Conservation (phyloP, 2,329 filamentous ascomycete genomes). For the Reticulascus tulasneorum region DNA sequence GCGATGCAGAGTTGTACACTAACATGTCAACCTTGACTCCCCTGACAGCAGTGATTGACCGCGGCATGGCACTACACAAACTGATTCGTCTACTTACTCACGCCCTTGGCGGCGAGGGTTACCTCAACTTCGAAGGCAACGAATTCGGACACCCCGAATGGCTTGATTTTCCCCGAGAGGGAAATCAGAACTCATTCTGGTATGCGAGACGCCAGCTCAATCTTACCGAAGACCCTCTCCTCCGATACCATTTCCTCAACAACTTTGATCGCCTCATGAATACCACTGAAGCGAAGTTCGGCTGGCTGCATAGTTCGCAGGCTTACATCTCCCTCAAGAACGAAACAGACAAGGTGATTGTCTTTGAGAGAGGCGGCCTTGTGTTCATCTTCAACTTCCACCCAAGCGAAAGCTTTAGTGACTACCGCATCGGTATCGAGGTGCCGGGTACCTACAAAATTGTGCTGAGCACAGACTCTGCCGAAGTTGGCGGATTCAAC, state of each 20-base stretch:
- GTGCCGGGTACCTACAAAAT: conserved; percentile 80
- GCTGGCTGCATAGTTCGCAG: conserved; percentile 82
- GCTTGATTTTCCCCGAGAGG: conserved; percentile 95
- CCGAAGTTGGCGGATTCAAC: conserved; percentile 73
- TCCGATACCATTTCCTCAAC: conserved; percentile 89
- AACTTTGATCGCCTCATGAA: conserved; percentile 95
- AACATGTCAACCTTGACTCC: conserved; percentile 87
- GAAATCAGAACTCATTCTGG: conserved; percentile 91
- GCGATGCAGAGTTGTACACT: conserved; percentile 94
- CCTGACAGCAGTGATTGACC: conserved; percentile 83
- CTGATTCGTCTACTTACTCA: conserved; percentile 95
- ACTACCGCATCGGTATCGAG: conserved; percentile 90
- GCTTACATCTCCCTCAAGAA: conserved; percentile 94
- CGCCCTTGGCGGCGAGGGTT: conserved; percentile 87
- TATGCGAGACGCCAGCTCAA: conserved; percentile 93
- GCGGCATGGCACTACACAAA: conserved; percentile 92
- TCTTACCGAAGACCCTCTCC: conserved; percentile 76
- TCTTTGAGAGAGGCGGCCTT: conserved; percentile 87
- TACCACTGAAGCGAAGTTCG: conserved; percentile 77
- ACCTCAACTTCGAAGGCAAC: conserved; percentile 98
- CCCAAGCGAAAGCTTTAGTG: conserved; percentile 75
- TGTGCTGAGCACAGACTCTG: conserved; percentile 76
- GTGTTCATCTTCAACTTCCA: conserved; percentile 98
- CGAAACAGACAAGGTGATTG: conserved; percentile 88
- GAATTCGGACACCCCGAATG: conserved; percentile 98